Conservation (phyloP, 2,329 filamentous ascomycete species). For the Cryphonectria radicalis region DNA sequence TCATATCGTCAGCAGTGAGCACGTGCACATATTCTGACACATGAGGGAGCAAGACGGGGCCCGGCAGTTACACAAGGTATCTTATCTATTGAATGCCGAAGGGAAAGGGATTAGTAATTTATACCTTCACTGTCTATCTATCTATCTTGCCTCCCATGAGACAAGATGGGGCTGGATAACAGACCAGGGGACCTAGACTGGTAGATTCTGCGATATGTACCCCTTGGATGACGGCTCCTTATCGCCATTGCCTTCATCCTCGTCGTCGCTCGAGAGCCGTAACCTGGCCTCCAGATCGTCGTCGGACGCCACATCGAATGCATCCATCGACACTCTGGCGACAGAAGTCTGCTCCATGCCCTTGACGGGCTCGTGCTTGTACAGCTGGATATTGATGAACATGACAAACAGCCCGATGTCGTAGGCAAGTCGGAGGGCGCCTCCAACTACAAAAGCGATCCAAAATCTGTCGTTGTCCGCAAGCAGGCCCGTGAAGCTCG, state of each 20-base stretch:
- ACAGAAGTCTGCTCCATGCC: neutral
- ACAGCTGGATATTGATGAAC: constrained; percentile 62
- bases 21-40: neutral
- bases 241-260: neutral
- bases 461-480: constrained; percentile 59
- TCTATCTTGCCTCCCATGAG: neutral
- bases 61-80: neutral
- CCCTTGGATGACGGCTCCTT: neutral
- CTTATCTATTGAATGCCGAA: neutral
- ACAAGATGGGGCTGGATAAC: neutral
- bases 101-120: neutral
- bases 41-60: neutral
- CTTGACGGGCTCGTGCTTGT: constrained; percentile 46
- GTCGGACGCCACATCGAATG: constrained; percentile 20
- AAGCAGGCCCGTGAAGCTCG: constrained; percentile 59
- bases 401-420: constrained; percentile 58
- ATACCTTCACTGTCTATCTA: constrained; percentile 1
- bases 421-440: constrained; percentile 57
- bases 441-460: constrained; percentile 65
- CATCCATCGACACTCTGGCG: constrained; percentile 22
- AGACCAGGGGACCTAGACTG: constrained; percentile 17
- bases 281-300: constrained; percentile 21
- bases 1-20: neutral
- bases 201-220: neutral
- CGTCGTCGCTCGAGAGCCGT: constrained; percentile 26